phyloP scores from a whole-genome alignment of 129 eudicot genomes.

The Smallanthus sonchifolius region DNA sequence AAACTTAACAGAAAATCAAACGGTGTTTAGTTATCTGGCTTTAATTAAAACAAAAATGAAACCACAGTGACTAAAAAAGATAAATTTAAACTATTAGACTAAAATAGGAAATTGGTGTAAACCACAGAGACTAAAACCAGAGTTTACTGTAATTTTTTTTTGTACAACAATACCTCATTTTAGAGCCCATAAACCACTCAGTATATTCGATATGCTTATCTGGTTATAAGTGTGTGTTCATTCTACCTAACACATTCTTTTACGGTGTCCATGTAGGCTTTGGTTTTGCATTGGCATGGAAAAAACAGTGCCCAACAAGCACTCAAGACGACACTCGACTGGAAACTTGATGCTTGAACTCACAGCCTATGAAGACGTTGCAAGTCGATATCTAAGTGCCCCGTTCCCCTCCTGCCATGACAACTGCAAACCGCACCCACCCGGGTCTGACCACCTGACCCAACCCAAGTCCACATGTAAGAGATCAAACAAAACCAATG shows the following conservation, averaged over 20 bases:
- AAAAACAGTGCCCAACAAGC: constrained; percentile 23
- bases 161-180: too few relatives aligned
- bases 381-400: constrained; percentile 22
- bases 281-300: constrained; percentile 35
- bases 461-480: constrained; percentile 11
- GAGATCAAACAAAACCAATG: constrained; percentile 3
- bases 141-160: too few relatives aligned
- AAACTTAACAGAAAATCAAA: too few relatives aligned
- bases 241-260: background rate
- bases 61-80: too few relatives aligned
- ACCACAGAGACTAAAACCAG: too few relatives aligned
- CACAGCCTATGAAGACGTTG: constrained; percentile 15
- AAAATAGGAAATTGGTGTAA: too few relatives aligned
- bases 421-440: constrained; percentile 22
- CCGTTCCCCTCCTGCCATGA: constrained; percentile 23
- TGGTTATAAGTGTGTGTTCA: background rate
- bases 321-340: constrained; percentile 38
- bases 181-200: too few relatives aligned
- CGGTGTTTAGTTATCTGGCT: too few relatives aligned
- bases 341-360: constrained; percentile 24
- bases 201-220: background rate
- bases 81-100: too few relatives aligned
- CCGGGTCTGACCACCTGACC: constrained; percentile 1
- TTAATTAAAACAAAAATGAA: too few relatives aligned
- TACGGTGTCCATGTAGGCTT: constrained; percentile 25